phyloP scores from a whole-genome alignment of 371 early-diverging fungal genomes.

The Haplosporangium sp. region DNA sequence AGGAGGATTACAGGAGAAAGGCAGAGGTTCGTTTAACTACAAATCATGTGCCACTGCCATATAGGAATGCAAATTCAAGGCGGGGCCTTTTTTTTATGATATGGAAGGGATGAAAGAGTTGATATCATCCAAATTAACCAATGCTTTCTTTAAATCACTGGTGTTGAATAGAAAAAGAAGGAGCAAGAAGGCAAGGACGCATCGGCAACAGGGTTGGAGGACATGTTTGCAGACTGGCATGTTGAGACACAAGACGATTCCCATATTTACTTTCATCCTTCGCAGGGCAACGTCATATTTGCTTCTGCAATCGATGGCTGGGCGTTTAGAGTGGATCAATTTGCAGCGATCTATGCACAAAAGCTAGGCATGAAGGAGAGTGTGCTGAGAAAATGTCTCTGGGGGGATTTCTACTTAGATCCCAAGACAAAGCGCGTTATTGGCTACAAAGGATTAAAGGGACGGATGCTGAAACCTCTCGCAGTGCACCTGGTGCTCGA shows the following conservation, averaged over 20 bases:
- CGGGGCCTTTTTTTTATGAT: no score
- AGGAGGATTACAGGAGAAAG: constrained; percentile 85
- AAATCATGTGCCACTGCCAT: no score
- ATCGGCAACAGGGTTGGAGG: constrained; percentile 51
- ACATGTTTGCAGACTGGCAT: constrained; percentile 79
- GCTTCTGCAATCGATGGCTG: constrained; percentile 97
- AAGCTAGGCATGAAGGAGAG: constrained; percentile 90
- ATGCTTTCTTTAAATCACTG: neutral
- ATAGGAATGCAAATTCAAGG: no score
- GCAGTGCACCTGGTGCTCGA: constrained; percentile 96
- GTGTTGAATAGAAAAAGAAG: constrained; percentile 33
- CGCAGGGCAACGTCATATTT: constrained; percentile 96
- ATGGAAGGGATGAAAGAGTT: no score
- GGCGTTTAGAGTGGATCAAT: constrained; percentile 95
- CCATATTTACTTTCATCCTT: constrained; percentile 94
- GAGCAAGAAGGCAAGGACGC: constrained; percentile 54
- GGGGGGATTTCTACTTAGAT: constrained; percentile 98
- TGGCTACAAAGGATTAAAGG: constrained; percentile 85
- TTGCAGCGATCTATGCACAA: constrained; percentile 90
- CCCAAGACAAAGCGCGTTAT: constrained; percentile 93
- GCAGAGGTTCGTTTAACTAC: constrained; percentile 55
- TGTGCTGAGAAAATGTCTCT: constrained; percentile 80
- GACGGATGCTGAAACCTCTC: constrained; percentile 87
- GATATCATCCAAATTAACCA: no score
- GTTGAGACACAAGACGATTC: constrained; percentile 92